Conservation (phyloP, 805 yeast genomes). For the Barnettozyma sucrosica region DNA sequence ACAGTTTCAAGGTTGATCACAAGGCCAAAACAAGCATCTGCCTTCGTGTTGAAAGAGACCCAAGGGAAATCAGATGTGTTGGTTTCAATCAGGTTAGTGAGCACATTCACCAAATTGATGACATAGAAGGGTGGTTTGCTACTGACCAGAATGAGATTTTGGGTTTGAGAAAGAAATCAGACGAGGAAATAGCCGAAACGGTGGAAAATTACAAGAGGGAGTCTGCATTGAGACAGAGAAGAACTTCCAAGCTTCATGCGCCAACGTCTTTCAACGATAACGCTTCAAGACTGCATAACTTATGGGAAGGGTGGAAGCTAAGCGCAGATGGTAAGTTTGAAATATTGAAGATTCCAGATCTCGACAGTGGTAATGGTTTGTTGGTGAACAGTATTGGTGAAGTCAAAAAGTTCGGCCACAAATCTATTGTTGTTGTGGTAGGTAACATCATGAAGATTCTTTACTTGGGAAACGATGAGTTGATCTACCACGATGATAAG, state of each 20-base stretch:
- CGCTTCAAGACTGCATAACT: conserved; percentile 33
- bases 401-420: conserved; percentile 67
- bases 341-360: conserved; percentile 52
- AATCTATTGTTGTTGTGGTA: conserved; percentile 67
- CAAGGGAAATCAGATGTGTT: conserved; percentile 82
- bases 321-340: conserved; percentile 58
- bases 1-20: conserved; percentile 66
- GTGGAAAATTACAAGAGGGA: conserved; percentile 10
- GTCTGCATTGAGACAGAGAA: conserved; percentile 17
- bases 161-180: conserved; percentile 51
- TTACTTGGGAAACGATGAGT: conserved; percentile 70
- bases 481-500: conserved; percentile 54
- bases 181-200: conserved; percentile 24
- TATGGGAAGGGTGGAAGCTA: conserved; percentile 84
- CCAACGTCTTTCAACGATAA: conserved; percentile 10
- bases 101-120: conserved; percentile 57
- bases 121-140: conserved; percentile 73
- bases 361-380: conserved; percentile 36
- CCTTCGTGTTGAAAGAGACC: conserved; percentile 86
- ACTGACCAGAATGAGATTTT: conserved; percentile 73
- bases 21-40: conserved; percentile 77
- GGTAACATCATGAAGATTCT: conserved; percentile 69
- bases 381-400: conserved; percentile 54
- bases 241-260: not conserved
- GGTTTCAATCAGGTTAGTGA: conserved; percentile 77